Conservation (phyloP, 1,284 basidiomycete species). For the Moniliophthora roreri region DNA sequence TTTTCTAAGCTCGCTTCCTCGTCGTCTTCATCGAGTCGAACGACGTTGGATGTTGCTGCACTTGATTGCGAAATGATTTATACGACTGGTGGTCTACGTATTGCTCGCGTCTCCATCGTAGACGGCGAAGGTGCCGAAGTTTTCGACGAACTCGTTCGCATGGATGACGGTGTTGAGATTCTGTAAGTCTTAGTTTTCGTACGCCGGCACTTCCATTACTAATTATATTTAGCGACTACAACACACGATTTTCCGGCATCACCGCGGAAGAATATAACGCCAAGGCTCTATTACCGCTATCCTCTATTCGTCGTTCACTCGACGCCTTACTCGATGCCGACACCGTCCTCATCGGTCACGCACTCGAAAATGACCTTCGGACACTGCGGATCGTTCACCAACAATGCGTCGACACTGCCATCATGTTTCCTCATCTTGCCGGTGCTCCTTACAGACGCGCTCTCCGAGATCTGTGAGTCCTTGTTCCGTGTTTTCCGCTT, state of each 20-base stretch:
- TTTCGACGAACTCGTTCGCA: slow-evolving; percentile 81
- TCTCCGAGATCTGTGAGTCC: slow-evolving; percentile 72
- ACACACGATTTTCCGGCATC: slow-evolving; percentile 90
- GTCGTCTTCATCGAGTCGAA: slow-evolving; percentile 29
- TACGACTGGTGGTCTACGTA: slow-evolving; percentile 83
- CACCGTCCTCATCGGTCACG: slow-evolving; percentile 85
- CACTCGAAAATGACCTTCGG: slow-evolving; percentile 88
- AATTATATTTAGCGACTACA: slow-evolving; percentile 67
- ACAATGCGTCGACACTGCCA: slow-evolving; percentile 80
- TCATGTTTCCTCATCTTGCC: slow-evolving; percentile 79
- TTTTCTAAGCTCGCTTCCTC: slow-evolving; percentile 57
- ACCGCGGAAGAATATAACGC: slow-evolving; percentile 53
- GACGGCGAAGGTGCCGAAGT: slow-evolving; percentile 71
- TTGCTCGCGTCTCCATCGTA: slow-evolving; percentile 86
- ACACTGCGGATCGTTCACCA: slow-evolving; percentile 84
- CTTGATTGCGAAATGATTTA: slow-evolving; percentile 95
- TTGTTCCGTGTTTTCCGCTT: slow-evolving; percentile 8
- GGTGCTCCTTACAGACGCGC: slow-evolving; percentile 80
- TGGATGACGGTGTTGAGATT: slow-evolving; percentile 75
- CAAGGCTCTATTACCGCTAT: slow-evolving; percentile 64
- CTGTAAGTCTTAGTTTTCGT: slow-evolving; percentile 51
- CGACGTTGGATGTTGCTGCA: slow-evolving; percentile 71
- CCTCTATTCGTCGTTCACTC: slow-evolving; percentile 64
- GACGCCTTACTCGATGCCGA: slow-evolving; percentile 70
- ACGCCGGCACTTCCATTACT: slow-evolving; percentile 9